These are phyloP conservation scores for Viola pubescens DNA, from an alignment of 441 rosid species.

Conservation along the genomic window DNA sequence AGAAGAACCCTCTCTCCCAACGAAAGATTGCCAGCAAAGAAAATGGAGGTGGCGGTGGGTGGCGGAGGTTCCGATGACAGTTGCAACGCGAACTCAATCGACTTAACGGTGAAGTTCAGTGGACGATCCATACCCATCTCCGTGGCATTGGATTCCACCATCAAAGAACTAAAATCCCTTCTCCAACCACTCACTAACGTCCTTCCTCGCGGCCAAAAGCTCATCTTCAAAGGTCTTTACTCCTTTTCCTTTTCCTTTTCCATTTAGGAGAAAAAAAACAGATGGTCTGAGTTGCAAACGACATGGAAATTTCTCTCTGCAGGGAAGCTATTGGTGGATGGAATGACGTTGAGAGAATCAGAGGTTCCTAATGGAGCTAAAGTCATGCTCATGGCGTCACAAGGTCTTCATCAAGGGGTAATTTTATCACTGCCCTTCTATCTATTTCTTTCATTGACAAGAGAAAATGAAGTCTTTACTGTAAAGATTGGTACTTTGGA, in stretches of 20 bases:
- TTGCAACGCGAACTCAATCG: constrained; percentile 5
- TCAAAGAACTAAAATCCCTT: constrained; percentile 56
- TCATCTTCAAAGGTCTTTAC: constrained; percentile 68
- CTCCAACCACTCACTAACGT: constrained; percentile 84
- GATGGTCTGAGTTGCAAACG: not conserved
- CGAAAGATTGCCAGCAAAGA: not conserved
- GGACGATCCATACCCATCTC: constrained; percentile 56
- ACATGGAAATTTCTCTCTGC: constrained; percentile 2
- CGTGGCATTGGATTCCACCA: constrained; percentile 36
- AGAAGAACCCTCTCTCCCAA: not conserved
- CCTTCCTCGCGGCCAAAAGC: constrained; percentile 90
- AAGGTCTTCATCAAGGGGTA: constrained; percentile 94
- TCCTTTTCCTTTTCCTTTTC: not conserved
- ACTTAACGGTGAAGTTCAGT: constrained; percentile 58
- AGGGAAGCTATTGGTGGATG: constrained; percentile 72
- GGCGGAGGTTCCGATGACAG: not conserved
- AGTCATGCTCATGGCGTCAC: constrained; percentile 84
- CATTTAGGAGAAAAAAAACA: not conserved
- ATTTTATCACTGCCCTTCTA: constrained; percentile 1
- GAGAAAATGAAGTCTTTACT: constrained; percentile 2
- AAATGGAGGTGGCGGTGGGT: constrained; percentile 2
- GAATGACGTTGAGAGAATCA: constrained; percentile 52
- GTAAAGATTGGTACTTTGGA: constrained; percentile 14
- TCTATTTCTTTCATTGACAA: not conserved
- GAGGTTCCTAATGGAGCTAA: constrained; percentile 61